Conservation (phyloP, 257 asterid genomes). For the Solanum ossicruentum region DNA sequence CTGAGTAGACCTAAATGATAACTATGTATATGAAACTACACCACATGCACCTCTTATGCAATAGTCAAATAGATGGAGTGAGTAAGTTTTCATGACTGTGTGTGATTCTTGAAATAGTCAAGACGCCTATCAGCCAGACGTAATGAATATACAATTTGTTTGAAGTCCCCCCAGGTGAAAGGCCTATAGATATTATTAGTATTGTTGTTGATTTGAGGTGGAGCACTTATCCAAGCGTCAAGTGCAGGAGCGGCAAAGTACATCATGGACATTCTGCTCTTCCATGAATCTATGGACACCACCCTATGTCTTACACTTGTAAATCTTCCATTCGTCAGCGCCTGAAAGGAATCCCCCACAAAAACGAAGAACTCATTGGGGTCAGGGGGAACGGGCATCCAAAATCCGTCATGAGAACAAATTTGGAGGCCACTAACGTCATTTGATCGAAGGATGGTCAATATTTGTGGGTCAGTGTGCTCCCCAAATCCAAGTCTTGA, state of each 20-base stretch:
- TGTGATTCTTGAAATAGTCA: constrained; percentile 22
- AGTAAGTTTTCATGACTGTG: not conserved
- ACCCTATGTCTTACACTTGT: constrained; percentile 59
- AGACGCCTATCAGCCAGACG: constrained; percentile 52
- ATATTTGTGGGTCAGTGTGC: constrained; percentile 72
- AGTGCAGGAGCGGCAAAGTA: constrained; percentile 63
- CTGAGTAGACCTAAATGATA: not conserved
- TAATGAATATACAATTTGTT: constrained; percentile 29
- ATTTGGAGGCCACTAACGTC: constrained; percentile 69
- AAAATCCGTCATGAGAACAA: constrained; percentile 28
- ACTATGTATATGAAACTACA: not conserved
- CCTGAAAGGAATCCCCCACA: constrained; percentile 60
- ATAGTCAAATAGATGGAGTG: not conserved
- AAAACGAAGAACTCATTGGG: constrained; percentile 45
- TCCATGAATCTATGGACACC: constrained; percentile 17
- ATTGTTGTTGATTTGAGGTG: constrained; percentile 11
- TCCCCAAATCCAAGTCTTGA: constrained; percentile 66
- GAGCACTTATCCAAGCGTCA: constrained; percentile 24
- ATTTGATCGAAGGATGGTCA: constrained; percentile 59
- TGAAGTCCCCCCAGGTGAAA: constrained; percentile 68
- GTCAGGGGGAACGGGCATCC: constrained; percentile 58
- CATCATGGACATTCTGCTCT: constrained; percentile 52
- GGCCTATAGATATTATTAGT: constrained; percentile 21
- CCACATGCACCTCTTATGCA: not conserved
- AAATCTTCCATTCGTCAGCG: constrained; percentile 61